A percentile compares a stretch with the other conserved stretches of the same genome.
Evolutionary conservation across 2,329 filamentous ascomycete genomes (phyloP).

Genomic region (Colletotrichum musicola): DNA sequence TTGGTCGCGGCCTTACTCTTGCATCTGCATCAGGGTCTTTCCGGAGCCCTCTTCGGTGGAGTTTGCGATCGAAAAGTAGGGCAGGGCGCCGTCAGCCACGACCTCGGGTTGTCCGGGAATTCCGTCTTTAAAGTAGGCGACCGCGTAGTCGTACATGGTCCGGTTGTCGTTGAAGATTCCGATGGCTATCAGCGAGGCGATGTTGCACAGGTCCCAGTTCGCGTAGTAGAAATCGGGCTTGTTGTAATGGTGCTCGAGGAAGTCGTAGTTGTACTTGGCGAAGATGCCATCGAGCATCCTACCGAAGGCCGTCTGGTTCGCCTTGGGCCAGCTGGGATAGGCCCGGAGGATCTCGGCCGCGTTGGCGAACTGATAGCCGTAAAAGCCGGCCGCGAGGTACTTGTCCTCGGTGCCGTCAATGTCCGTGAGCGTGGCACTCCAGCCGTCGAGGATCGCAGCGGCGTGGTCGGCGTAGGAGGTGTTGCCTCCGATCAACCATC

Average conservation of each 20-base stretch:
- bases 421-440: slow-evolving; percentile 48
- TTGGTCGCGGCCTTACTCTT: slow-evolving; percentile 56
- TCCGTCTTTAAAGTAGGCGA: slow-evolving; percentile 51
- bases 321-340: slow-evolving; percentile 46
- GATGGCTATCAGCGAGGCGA: slow-evolving; percentile 51
- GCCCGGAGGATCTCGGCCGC: slow-evolving; percentile 51
- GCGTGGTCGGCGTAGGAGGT: slow-evolving; percentile 41
- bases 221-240: slow-evolving; percentile 46
- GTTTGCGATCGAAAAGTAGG: slow-evolving; percentile 39
- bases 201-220: slow-evolving; percentile 52
- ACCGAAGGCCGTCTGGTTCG: slow-evolving; percentile 14
- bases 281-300: slow-evolving; percentile 49
- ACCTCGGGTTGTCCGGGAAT: neutral
- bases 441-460: slow-evolving; percentile 48
- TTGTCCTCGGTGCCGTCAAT: slow-evolving; percentile 49
- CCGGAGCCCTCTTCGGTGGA: slow-evolving; percentile 34
- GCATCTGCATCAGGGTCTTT: slow-evolving; percentile 49
- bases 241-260: slow-evolving; percentile 46
- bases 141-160: slow-evolving; percentile 50
- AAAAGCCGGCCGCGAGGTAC: slow-evolving; percentile 51
- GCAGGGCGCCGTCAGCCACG: slow-evolving; percentile 47
- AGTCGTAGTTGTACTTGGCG: slow-evolving; percentile 48
- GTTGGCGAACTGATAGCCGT: slow-evolving; percentile 56
- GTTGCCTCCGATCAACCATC: slow-evolving; percentile 5
- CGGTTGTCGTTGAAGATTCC: slow-evolving; percentile 53